A percentile compares a stretch with the other conserved stretches of the same genome.
These are phyloP conservation scores for Tricholoma hemisulphureum DNA, from an alignment of 768 basidiomycete species.

Conservation along the genomic window DNA sequence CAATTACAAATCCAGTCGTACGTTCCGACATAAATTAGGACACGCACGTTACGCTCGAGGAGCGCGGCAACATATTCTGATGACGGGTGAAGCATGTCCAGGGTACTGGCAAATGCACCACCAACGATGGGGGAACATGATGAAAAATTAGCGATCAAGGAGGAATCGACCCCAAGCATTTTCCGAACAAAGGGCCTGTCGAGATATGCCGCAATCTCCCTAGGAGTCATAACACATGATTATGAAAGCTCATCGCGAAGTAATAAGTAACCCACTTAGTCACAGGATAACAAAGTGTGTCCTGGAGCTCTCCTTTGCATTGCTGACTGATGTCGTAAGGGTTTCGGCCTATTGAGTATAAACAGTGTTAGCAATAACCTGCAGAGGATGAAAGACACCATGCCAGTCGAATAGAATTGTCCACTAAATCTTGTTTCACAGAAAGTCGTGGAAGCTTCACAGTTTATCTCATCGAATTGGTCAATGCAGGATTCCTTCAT, in stretches of 20 bases:
- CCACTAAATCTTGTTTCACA: slow-evolving; percentile 43
- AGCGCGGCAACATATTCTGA: slow-evolving; percentile 54
- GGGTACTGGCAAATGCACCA: slow-evolving; percentile 44
- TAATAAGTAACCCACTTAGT: slow-evolving; percentile 27
- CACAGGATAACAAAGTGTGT: slow-evolving; percentile 57
- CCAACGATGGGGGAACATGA: slow-evolving; percentile 52
- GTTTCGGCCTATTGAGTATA: slow-evolving; percentile 36
- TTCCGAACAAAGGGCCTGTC: slow-evolving; percentile 52
- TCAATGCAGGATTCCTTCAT: slow-evolving; percentile 59
- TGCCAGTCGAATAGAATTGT: slow-evolving; percentile 39
- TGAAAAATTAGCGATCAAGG: slow-evolving; percentile 44
- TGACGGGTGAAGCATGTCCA: slow-evolving; percentile 51
- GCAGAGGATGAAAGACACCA: slow-evolving; percentile 23
- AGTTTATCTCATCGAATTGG: slow-evolving; percentile 59
- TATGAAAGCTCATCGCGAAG: neutral
- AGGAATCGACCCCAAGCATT: slow-evolving; percentile 52
- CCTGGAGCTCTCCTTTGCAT: slow-evolving; percentile 46
- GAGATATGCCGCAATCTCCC: slow-evolving; percentile 59
- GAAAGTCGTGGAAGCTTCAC: slow-evolving; percentile 58
- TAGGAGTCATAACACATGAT: slow-evolving; percentile 19
- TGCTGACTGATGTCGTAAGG: slow-evolving; percentile 66
- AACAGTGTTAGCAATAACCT: neutral
- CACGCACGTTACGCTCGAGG: slow-evolving; percentile 51
- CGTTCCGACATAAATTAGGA: slow-evolving; percentile 55
- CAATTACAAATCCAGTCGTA: slow-evolving; percentile 62